Base-by-base conservation (phyloP, 1,284 basidiomycete species). In the Schizopora paradoxa region DNA sequence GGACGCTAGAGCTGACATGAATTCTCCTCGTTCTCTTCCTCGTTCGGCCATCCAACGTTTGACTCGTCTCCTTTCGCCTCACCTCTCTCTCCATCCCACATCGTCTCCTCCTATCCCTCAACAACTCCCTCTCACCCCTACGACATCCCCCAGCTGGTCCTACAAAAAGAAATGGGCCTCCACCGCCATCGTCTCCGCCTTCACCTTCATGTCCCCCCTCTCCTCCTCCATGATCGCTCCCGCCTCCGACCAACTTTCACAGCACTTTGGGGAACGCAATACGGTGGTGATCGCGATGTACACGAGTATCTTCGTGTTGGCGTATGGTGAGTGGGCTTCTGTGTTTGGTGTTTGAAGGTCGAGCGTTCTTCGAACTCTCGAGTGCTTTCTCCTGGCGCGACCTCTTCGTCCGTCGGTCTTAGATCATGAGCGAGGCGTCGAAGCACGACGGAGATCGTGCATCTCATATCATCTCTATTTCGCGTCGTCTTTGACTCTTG, bases 211-310 rank as follows among this genome's bases (percentile, higher is more conserved):
- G 45, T 74, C 72, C 6, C 80, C 81, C 0, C 69, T 82, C 3
- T 77, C 82, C 1, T 82, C 81, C 3, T 75, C 80, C n/a, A 84
- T 87, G 76, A 70, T 86, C 25, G 80, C 88, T 0, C 83, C 86
- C 0, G 82, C 84, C 0, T 68, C 72, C 1, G 55, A 54, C 0
- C 70, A 76, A 38, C 54, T 88, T 5, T 76, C 80, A 0, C 43
- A 53, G 10, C 61, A 81, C 18, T 79, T 85, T 52, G 72, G 74
- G 1, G 70, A 88, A 13, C 76, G 73, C 2, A 76, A 57, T 51
- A 55, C 54, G 1, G 73, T 70, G 2, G 51, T 81, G 2, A 66
- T 77, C 11, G 79, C 79, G 0, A 69, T 88, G 59, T 73, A 73
- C 3, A 78, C 77, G 0, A 82, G 79, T 1, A 69, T 88, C 1